Percentiles rank a stretch among this genome's conserved stretches.
These are phyloP conservation scores for Lecanicillium sp. DNA, from an alignment of 2,329 filamentous ascomycete species.

Conservation along the genomic window DNA sequence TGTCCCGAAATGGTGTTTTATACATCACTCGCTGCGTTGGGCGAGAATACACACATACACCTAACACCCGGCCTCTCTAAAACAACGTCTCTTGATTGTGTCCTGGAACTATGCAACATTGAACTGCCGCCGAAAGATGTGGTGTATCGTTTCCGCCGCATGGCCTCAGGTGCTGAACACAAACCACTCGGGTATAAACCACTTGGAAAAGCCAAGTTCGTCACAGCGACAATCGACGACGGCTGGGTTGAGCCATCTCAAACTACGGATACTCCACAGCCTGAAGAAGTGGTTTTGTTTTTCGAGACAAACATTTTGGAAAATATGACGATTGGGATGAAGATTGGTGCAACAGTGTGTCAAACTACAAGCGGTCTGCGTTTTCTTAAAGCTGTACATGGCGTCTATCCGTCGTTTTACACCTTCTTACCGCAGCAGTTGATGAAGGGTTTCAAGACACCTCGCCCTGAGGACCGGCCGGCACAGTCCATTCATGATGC, in stretches of 20 bases:
- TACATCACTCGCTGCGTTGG: conserved; percentile 32
- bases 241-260: conserved; percentile 32
- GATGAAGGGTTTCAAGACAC: conserved; percentile 58
- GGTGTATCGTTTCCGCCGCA: conserved; percentile 34
- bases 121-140: conserved; percentile 32
- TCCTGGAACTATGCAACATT: conserved; percentile 52
- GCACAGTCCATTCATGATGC: conserved; percentile 34
- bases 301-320: conserved; percentile 51
- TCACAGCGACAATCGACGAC: conserved; percentile 37
- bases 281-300: conserved; percentile 41
- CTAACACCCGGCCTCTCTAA: too few species aligned
- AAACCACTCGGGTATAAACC: conserved; percentile 26
- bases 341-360: conserved; percentile 46
- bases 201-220: conserved; percentile 36
- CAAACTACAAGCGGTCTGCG: conserved; percentile 53
- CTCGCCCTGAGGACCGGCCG: conserved; percentile 34
- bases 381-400: conserved; percentile 53
- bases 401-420: conserved; percentile 54
- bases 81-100: too few species aligned
- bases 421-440: conserved; percentile 59
- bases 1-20: conserved; percentile 34
- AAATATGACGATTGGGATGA: conserved; percentile 57
- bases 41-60: too few species aligned
- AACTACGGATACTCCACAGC: neutral
- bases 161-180: conserved; percentile 21